These are phyloP conservation scores for Dovyalis caffra DNA, from an alignment of 345 rosid genomes.

Conservation along the genomic window DNA sequence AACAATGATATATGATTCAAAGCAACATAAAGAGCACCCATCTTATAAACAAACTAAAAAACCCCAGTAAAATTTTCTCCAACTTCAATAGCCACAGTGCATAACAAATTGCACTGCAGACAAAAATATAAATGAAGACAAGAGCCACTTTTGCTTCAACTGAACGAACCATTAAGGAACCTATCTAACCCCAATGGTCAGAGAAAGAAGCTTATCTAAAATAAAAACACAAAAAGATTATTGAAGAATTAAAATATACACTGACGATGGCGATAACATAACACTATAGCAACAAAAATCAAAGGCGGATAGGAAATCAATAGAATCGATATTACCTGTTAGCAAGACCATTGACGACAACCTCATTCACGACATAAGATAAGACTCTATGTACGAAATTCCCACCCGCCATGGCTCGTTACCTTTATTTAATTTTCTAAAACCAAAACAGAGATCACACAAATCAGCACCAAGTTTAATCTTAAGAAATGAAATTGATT, in stretches of 20 bases:
- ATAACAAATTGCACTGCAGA: constrained; percentile 1
- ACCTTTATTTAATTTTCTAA: background rate
- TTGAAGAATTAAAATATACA: background rate
- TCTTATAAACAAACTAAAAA: background rate
- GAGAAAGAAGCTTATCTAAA: constrained; percentile 38
- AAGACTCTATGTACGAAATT: constrained; percentile 79
- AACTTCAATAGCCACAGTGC: constrained; percentile 4
- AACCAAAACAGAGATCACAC: background rate
- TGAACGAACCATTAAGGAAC: constrained; percentile 52
- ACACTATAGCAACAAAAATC: background rate
- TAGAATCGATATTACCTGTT: constrained; percentile 51
- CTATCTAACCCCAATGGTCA: constrained; percentile 30
- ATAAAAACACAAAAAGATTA: background rate
- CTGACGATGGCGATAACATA: background rate
- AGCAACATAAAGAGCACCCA: background rate
- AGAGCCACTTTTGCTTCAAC: constrained; percentile 42
- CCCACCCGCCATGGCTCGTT: constrained; percentile 73
- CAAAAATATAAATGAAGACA: background rate
- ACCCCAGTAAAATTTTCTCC: constrained; percentile 18
- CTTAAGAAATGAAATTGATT: background rate
- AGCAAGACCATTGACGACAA: constrained; percentile 81
- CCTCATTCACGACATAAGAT: constrained; percentile 69
- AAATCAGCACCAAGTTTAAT: background rate
- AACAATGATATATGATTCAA: background rate
- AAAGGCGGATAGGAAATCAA: background rate